These are phyloP conservation scores for Pythium monospermum DNA, from an alignment of 352 stramenopile genomes.

Conservation along the genomic window DNA sequence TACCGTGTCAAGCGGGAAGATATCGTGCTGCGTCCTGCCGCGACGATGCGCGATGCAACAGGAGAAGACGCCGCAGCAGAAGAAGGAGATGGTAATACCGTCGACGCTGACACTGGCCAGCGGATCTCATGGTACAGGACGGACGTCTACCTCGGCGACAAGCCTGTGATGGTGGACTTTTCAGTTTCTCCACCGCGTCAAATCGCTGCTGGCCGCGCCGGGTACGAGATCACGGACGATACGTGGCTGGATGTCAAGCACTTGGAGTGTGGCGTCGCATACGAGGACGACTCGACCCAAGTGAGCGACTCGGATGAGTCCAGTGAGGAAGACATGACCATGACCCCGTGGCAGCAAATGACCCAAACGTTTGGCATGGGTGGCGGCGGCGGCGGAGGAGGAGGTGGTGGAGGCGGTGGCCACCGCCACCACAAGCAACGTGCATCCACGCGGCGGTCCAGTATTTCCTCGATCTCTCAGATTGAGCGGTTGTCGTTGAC, in stretches of 20 bases:
- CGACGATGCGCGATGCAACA: background rate
- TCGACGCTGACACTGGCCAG: conserved; percentile 1
- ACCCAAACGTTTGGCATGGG: conserved; percentile 76
- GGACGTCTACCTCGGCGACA: conserved; percentile 25
- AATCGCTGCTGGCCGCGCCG: conserved; percentile 11
- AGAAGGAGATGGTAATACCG: background rate
- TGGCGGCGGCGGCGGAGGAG: conserved; percentile 30
- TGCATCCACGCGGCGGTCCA: conserved; percentile 44
- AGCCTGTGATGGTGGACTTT: conserved; percentile 30
- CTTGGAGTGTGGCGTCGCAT: conserved; percentile 67
- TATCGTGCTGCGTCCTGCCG: conserved; percentile 36
- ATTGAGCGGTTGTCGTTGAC: conserved; percentile 52
- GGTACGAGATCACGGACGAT: conserved; percentile 25
- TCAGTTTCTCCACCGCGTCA: conserved; percentile 24
- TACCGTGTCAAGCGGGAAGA: conserved; percentile 67
- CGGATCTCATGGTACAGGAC: conserved; percentile 20
- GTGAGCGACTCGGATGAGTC: conserved; percentile 78
- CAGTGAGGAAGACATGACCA: conserved; percentile 68
- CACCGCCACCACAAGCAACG: conserved; percentile 14
- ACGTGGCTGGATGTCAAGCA: conserved; percentile 52
- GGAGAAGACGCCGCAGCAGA: background rate
- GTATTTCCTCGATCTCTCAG: conserved; percentile 59
- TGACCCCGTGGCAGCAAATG: conserved; percentile 84
- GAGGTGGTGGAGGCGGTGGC: conserved; percentile 2
- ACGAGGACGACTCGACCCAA: conserved; percentile 78